A percentile compares a stretch with the other conserved stretches of the same genome.
Conservation (phyloP, 352 stramenopile genomes). For the Pythium insidiosum region DNA sequence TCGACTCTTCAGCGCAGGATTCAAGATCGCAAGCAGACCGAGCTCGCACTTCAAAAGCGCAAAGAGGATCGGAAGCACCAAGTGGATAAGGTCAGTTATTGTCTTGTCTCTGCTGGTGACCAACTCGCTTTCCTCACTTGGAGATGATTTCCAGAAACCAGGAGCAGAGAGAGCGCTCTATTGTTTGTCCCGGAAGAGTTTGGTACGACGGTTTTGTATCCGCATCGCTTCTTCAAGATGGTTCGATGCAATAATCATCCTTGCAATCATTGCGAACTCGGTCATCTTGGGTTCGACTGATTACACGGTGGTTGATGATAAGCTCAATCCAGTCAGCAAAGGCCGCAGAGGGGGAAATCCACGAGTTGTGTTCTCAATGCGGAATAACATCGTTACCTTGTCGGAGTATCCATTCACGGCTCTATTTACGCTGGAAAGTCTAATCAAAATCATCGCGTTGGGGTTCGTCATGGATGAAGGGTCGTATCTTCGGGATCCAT, state of each 20-base stretch:
- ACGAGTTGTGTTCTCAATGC: slow-evolving; percentile 32
- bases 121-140: too few relatives aligned
- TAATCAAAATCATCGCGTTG: slow-evolving; percentile 89
- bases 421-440: slow-evolving; percentile 83
- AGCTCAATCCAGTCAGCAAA: slow-evolving; percentile 50
- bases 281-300: slow-evolving; percentile 81
- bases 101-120: too few relatives aligned
- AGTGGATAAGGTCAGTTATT: neutral
- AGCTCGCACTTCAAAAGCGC: slow-evolving; percentile 11
- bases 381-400: slow-evolving; percentile 55
- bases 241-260: slow-evolving; percentile 84
- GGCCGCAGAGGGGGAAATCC: slow-evolving; percentile 31
- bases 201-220: slow-evolving; percentile 42
- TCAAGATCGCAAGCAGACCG: slow-evolving; percentile 19
- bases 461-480: slow-evolving; percentile 53
- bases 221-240: slow-evolving; percentile 35
- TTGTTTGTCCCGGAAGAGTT: slow-evolving; percentile 34
- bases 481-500: slow-evolving; percentile 78
- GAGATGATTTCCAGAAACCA: too few relatives aligned
- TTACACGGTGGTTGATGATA: slow-evolving; percentile 59
- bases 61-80: slow-evolving; percentile 9
- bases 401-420: slow-evolving; percentile 81
- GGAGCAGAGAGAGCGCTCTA: slow-evolving; percentile 42
- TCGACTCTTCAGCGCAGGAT: slow-evolving; percentile 22
- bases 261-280: slow-evolving; percentile 84